phyloP scores from a whole-genome alignment of 75 land plant genomes.

The Selaginella moellendorffii region DNA sequence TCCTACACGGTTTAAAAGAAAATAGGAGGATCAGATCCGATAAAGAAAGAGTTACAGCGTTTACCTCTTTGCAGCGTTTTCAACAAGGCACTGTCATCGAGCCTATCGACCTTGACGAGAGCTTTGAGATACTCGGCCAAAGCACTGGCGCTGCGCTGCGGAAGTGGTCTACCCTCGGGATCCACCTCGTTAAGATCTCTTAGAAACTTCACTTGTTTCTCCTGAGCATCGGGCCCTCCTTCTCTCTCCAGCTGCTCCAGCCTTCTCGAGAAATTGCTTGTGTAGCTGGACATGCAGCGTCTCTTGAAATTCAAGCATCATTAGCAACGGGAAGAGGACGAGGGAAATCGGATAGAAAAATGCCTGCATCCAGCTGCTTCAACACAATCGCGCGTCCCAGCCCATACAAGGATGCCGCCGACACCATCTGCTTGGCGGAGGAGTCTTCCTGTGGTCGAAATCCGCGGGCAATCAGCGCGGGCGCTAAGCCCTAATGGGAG shows the following conservation, averaged over 20 bases:
- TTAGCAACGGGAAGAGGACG: background rate
- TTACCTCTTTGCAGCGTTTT: constrained; percentile 82
- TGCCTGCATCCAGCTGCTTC: background rate
- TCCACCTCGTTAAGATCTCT: constrained; percentile 66
- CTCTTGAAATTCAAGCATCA: background rate
- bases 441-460: background rate
- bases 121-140: constrained; percentile 91
- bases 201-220: constrained; percentile 36
- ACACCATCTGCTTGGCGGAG: background rate
- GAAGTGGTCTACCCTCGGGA: constrained; percentile 72
- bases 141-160: constrained; percentile 64
- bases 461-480: background rate
- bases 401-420: background rate
- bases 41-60: background rate
- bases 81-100: constrained; percentile 73
- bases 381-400: no score
- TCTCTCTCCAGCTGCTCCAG: constrained; percentile 44
- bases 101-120: constrained; percentile 72
- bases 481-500: background rate
- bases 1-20: constrained; percentile 8
- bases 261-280: constrained; percentile 48
- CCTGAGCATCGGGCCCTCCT: constrained; percentile 21
- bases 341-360: background rate
- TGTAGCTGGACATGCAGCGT: constrained; percentile 57
- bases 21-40: background rate